Percentiles rank a stretch among this genome's conserved stretches.
These are phyloP conservation scores for Acarospora socialis DNA, from an alignment of 2,329 filamentous ascomycete species.

Conservation along the genomic window DNA sequence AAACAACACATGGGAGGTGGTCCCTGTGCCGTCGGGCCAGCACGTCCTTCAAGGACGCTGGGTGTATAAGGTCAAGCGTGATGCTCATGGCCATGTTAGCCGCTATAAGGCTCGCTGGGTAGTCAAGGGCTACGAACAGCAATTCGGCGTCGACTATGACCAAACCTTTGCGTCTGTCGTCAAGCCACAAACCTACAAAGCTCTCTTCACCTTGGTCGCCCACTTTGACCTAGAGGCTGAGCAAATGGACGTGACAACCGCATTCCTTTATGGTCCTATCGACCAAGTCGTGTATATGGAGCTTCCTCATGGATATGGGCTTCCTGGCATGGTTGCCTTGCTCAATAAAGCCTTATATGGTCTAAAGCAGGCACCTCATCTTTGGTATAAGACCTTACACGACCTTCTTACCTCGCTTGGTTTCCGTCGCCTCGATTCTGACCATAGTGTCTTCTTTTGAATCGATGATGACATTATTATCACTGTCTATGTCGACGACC, in stretches of 20 bases:
- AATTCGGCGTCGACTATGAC: slow-evolving; percentile 17
- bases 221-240: slow-evolving; percentile 15
- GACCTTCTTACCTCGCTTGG: background rate
- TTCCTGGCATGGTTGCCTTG: background rate
- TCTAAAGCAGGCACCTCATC: slow-evolving; percentile 2
- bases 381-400: background rate
- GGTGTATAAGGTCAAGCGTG: slow-evolving; percentile 17
- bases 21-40: slow-evolving; percentile 3
- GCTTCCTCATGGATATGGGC: background rate
- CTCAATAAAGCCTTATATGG: slow-evolving; percentile 8
- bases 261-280: slow-evolving; percentile 13
- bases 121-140: slow-evolving; percentile 17
- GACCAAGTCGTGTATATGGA: slow-evolving; percentile 1
- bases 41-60: slow-evolving; percentile 12
- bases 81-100: slow-evolving; percentile 12
- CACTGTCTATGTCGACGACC: slow-evolving; percentile 3
- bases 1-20: slow-evolving; percentile 13
- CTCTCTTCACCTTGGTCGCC: slow-evolving; percentile 16
- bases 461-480: background rate
- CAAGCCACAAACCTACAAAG: slow-evolving; percentile 14
- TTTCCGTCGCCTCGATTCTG: background rate
- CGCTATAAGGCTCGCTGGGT: slow-evolving; percentile 18
- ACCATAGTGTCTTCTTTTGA: background rate
- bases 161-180: slow-evolving; percentile 18
- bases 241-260: slow-evolving; percentile 21